Evolutionary conservation across 1,139 yeast species (phyloP).

Genomic region (Saccharomyces hybrid): DNA sequence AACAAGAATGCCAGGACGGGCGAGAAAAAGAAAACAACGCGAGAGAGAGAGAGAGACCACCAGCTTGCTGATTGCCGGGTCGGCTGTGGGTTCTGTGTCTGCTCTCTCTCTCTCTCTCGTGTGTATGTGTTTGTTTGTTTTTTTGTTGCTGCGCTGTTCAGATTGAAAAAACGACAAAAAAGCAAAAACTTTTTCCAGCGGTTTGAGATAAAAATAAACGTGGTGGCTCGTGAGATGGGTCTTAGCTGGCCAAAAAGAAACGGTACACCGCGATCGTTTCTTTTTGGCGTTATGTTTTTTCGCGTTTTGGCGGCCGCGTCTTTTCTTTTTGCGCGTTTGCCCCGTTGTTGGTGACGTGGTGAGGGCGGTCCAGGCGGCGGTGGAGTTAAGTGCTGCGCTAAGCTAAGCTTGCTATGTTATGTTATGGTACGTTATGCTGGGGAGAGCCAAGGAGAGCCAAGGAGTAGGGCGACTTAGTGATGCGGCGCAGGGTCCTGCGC

Average conservation of each 20-base stretch:
- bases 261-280: slow-evolving; percentile 43
- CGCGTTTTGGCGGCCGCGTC: slow-evolving; percentile 44
- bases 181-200: not conserved
- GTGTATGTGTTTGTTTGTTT: not conserved
- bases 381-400: slow-evolving; percentile 21
- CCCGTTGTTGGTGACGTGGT: slow-evolving; percentile 85
- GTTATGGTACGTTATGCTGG: too few relatives aligned
- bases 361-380: slow-evolving; percentile 49
- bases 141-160: not conserved
- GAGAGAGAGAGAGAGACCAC: not conserved
- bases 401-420: too few relatives aligned
- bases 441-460: too few relatives aligned
- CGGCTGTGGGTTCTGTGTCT: slow-evolving; percentile 2
- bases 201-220: not conserved
- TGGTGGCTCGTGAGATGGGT: not conserved
- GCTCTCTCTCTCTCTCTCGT: not conserved
- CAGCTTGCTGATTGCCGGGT: not conserved
- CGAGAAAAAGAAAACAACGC: not conserved
- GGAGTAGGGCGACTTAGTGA: too few relatives aligned
- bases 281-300: slow-evolving; percentile 69
- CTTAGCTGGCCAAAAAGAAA: too few relatives aligned
- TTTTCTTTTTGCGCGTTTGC: too few relatives aligned
- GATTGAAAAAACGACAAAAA: not conserved
- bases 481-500: too few relatives aligned
- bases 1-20: not conserved